These are phyloP conservation scores for Wickerhamiella galacta DNA, from an alignment of 805 yeast species.

Conservation along the genomic window DNA sequence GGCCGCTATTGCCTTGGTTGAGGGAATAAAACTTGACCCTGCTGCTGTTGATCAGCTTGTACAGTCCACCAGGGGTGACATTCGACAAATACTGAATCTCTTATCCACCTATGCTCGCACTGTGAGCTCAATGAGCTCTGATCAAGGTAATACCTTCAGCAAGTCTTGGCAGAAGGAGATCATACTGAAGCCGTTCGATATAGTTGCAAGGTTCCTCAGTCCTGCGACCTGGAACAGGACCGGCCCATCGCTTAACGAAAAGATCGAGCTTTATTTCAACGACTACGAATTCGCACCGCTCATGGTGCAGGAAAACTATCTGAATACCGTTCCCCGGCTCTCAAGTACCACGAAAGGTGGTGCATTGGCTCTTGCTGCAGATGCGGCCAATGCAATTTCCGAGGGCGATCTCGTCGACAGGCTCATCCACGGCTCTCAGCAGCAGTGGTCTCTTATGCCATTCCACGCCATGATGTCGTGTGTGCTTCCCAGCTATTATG, in stretches of 20 bases:
- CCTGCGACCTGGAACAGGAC: conserved; percentile 4
- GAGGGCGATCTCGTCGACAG: conserved; percentile 67
- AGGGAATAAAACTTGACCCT: conserved; percentile 64
- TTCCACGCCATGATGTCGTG: conserved; percentile 78
- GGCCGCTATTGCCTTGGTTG: conserved; percentile 80
- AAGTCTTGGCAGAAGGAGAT: conserved; percentile 77
- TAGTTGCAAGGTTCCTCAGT: conserved; percentile 44
- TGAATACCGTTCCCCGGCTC: conserved; percentile 35
- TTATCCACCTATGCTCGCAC: conserved; percentile 73
- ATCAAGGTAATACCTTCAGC: conserved; percentile 45
- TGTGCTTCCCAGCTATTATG: conserved; percentile 57
- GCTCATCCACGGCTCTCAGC: conserved; percentile 76
- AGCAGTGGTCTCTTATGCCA: conserved; percentile 87
- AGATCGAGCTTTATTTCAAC: conserved; percentile 77
- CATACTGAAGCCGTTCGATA: conserved; percentile 85
- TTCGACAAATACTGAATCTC: conserved; percentile 82
- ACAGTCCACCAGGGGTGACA: conserved; percentile 73
- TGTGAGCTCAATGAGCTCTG: conserved; percentile 41
- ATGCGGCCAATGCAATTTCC: conserved; percentile 81
- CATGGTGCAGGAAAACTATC: conserved; percentile 90
- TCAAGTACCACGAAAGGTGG: conserved; percentile 21
- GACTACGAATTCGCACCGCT: conserved; percentile 90
- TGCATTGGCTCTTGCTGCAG: conserved; percentile 43
- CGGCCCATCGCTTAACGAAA: conserved; percentile 42
- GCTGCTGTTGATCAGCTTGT: conserved; percentile 70